A percentile compares a stretch with the other conserved stretches of the same genome.
Evolutionary conservation across 495 filamentous ascomycete species (phyloP).

Genomic region (Talaromyces stipitatus): DNA sequence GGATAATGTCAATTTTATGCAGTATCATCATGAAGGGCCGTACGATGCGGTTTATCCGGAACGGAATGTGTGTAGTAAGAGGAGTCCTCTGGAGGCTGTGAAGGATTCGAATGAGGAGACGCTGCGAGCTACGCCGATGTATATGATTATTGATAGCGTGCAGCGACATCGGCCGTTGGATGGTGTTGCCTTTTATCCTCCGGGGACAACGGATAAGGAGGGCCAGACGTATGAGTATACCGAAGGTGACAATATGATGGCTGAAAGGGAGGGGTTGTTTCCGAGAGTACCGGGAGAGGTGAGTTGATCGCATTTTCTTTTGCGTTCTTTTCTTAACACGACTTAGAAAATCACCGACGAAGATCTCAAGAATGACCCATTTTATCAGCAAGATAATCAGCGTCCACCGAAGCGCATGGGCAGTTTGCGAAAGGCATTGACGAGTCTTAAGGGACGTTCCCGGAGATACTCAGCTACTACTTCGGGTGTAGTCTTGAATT

Average conservation of each 20-base stretch:
- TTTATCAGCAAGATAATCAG: slow-evolving; percentile 18
- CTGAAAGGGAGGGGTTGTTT: slow-evolving; percentile 44
- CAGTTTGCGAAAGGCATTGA: slow-evolving; percentile 7
- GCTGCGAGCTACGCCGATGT: slow-evolving; percentile 71
- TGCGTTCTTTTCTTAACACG: not conserved
- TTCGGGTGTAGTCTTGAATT: not conserved
- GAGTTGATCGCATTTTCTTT: slow-evolving; percentile 6
- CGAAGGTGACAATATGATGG: slow-evolving; percentile 80
- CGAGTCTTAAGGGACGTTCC: slow-evolving; percentile 2
- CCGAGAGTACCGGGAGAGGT: slow-evolving; percentile 29
- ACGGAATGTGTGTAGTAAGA: slow-evolving; percentile 54
- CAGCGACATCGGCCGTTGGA: slow-evolving; percentile 74
- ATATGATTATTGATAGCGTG: slow-evolving; percentile 70
- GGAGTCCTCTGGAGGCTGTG: slow-evolving; percentile 72
- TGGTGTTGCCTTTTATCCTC: slow-evolving; percentile 69
- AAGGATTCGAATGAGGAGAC: slow-evolving; percentile 66
- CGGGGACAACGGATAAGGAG: slow-evolving; percentile 56
- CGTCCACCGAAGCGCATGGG: slow-evolving; percentile 4
- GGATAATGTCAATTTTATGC: slow-evolving; percentile 49
- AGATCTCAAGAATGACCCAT: slow-evolving; percentile 41
- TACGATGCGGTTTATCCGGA: slow-evolving; percentile 77
- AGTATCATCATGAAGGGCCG: slow-evolving; percentile 88
- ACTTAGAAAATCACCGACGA: slow-evolving; percentile 37
- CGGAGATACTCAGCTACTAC: not conserved
- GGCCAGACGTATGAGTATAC: slow-evolving; percentile 71